phyloP scores from a whole-genome alignment of 2,329 filamentous ascomycete genomes.

The Pseudogymnoascus sp. region DNA sequence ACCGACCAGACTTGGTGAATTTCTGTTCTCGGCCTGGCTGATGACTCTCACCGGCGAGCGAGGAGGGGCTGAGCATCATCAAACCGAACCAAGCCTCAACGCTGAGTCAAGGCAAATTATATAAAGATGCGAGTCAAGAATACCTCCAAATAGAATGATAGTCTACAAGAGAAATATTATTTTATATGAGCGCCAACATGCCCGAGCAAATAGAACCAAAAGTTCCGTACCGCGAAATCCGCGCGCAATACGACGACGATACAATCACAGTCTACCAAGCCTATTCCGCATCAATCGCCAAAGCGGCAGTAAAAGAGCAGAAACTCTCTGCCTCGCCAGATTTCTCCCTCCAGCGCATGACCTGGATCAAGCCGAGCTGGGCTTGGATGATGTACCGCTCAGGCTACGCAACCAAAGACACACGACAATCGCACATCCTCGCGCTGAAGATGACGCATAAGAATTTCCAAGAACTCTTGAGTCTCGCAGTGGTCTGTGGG shows the following conservation, averaged over 20 bases:
- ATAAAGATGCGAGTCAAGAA: background rate
- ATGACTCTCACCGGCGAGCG: background rate
- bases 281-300: conserved; percentile 46
- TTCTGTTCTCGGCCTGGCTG: background rate
- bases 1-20: background rate
- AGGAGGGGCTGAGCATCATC: background rate
- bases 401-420: conserved; percentile 51
- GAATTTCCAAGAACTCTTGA: conserved; percentile 42
- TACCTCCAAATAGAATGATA: background rate
- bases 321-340: conserved; percentile 43
- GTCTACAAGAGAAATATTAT: background rate
- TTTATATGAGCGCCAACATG: background rate
- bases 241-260: conserved; percentile 40
- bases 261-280: conserved; percentile 57
- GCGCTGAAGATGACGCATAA: conserved; percentile 47
- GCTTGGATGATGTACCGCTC: conserved; percentile 57
- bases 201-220: background rate
- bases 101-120: background rate
- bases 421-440: conserved; percentile 46
- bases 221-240: conserved; percentile 41
- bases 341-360: conserved; percentile 50
- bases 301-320: conserved; percentile 42
- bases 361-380: conserved; percentile 58
- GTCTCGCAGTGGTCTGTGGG: conserved; percentile 27
- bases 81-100: background rate